Conservation (phyloP, 257 asterid genomes). For the Salvia miltiorrhiza region DNA sequence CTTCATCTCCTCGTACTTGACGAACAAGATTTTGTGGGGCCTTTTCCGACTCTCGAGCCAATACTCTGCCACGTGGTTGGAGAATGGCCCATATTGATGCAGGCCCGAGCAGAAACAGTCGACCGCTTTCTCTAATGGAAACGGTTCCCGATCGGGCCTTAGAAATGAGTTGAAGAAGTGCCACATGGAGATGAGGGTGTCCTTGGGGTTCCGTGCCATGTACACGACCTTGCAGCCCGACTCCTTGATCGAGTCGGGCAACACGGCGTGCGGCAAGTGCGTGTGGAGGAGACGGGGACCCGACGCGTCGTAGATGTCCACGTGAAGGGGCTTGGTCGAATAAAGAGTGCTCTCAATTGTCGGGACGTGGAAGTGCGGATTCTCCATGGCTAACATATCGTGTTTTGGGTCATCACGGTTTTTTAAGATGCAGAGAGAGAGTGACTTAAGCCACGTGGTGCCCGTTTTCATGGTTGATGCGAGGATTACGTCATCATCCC, state of each 20-base stretch:
- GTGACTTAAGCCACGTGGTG: conserved; percentile 20
- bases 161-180: conserved; percentile 10
- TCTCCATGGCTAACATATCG: not conserved
- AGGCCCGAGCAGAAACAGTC: conserved; percentile 11
- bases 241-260: not conserved
- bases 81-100: conserved; percentile 4
- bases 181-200: conserved; percentile 20
- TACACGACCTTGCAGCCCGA: conserved; percentile 13
- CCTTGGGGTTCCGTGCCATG: conserved; percentile 23
- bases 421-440: conserved; percentile 7
- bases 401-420: not conserved
- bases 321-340: not conserved
- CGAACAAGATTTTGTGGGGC: not conserved
- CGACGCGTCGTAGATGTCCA: conserved; percentile 4
- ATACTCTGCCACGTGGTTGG: conserved; percentile 8
- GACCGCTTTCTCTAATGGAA: not conserved
- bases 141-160: not conserved
- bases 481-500: conserved; percentile 11
- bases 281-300: conserved; percentile 15
- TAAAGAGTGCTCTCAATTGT: not conserved
- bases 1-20: conserved; percentile 18
- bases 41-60: conserved; percentile 6
- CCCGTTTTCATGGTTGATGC: conserved; percentile 14
- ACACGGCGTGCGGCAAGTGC: not conserved
- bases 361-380: conserved; percentile 20